Evolutionary conservation across 116 monocot genomes (phyloP).

Genomic region (Phalaenopsis hybrid): DNA sequence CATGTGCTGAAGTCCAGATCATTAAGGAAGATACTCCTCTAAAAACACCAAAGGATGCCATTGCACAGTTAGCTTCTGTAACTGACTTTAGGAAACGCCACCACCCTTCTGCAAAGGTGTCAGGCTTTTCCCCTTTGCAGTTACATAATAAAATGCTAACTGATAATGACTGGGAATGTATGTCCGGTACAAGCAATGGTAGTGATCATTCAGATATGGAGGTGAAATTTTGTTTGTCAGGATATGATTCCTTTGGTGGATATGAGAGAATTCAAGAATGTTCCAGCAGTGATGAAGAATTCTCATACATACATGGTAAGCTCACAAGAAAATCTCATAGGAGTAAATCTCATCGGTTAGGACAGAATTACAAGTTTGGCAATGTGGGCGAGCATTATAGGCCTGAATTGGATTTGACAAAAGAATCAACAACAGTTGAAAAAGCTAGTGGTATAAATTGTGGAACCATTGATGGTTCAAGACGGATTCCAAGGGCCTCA

Average conservation of each 20-base stretch:
- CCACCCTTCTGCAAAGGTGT: conserved; percentile 14
- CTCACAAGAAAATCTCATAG: conserved; percentile 12
- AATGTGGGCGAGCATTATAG: conserved; percentile 11
- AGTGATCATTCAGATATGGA: conserved; percentile 50
- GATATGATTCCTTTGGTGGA: conserved; percentile 25
- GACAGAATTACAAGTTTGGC: conserved; percentile 14
- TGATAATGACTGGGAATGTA: conserved; percentile 55
- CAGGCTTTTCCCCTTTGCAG: conserved; percentile 22
- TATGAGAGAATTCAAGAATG: conserved; percentile 27
- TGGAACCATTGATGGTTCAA: conserved; percentile 14
- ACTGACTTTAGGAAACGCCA: conserved; percentile 17
- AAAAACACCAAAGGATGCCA: conserved; percentile 80
- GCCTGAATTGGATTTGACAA: conserved; percentile 10
- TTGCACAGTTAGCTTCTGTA: conserved; percentile 58
- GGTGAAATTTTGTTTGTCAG: conserved; percentile 15
- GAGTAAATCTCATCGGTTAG: conserved; percentile 13
- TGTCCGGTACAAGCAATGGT: conserved; percentile 31
- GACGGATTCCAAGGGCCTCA: conserved; percentile 20
- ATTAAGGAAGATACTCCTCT: conserved; percentile 76
- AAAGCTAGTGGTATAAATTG: conserved; percentile 18
- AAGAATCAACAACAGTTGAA: conserved; percentile 23
- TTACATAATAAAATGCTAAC: conserved; percentile 18
- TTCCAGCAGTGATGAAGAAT: conserved; percentile 57
- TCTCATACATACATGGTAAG: conserved; percentile 13
- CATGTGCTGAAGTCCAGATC: conserved; percentile 85